Percentiles rank a stretch among this genome's conserved stretches.
Conservation (phyloP, 2,329 filamentous ascomycete species). For the Calonectria ilicicola region DNA sequence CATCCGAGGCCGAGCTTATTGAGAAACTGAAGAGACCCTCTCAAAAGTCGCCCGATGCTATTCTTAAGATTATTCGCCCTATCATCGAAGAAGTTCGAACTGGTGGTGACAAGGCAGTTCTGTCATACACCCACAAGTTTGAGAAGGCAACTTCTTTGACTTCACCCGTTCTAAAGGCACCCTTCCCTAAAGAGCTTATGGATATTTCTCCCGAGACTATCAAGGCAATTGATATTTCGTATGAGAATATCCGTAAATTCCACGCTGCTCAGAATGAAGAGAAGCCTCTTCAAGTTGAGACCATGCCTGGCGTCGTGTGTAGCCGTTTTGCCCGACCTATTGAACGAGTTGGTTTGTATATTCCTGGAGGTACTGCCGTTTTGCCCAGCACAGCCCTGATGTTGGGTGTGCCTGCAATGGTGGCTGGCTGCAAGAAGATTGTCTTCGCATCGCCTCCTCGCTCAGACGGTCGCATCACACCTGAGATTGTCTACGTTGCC, state of each 20-base stretch:
- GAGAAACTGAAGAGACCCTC: conserved; percentile 88
- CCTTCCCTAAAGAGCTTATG: conserved; percentile 90
- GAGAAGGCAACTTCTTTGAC: conserved; percentile 94
- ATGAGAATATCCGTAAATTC: conserved; percentile 94
- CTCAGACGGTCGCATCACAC: conserved; percentile 88
- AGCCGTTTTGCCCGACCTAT: conserved; percentile 93
- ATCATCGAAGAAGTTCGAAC: conserved; percentile 90
- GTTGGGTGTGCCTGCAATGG: conserved; percentile 97
- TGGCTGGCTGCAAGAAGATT: conserved; percentile 95
- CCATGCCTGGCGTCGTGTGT: conserved; percentile 97
- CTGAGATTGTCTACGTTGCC: conserved; percentile 96
- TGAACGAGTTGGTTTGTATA: conserved; percentile 95
- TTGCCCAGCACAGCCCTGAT: conserved; percentile 96
- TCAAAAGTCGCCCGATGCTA: conserved; percentile 93
- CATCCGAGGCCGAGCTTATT: conserved; percentile 73
- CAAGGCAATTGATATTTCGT: conserved; percentile 92
- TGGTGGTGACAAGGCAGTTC: conserved; percentile 86
- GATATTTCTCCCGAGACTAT: conserved; percentile 84
- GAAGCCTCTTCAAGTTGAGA: conserved; percentile 87
- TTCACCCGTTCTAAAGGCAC: conserved; percentile 89
- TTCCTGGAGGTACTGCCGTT: conserved; percentile 97
- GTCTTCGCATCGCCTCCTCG: conserved; percentile 93
- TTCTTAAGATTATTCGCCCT: conserved; percentile 89
- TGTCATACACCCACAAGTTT: conserved; percentile 97
- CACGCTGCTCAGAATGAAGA: conserved; percentile 91